Base-by-base conservation (phyloP, 306 rosid genomes). In the Biancaea sappan region DNA sequence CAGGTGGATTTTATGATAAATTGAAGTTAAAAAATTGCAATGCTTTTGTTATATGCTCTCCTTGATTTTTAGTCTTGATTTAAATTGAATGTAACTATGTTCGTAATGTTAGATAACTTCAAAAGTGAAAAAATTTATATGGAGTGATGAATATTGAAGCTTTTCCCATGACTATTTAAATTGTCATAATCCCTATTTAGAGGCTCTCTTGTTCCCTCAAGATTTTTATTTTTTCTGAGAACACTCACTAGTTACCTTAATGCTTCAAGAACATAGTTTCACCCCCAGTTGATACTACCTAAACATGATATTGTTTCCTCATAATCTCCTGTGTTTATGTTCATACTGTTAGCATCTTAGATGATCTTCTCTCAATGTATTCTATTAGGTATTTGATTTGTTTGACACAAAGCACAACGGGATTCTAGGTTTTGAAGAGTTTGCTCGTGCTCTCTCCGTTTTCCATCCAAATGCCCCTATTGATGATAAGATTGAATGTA, bases 331-430 rank as follows among this genome's bases (percentile, higher is more conserved):
- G 6, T 32, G 25, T n/a, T 3, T 9, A 14, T 62, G 68, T 62
- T 57, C 85, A 76, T 69, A 82, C 82, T 79, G 25, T 50, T 58
- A 12, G 44, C 74, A 51, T 54, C 85, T 81, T 65, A 70, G 72
- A 57, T 71, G 61, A 51, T 53, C 64, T 64, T 71, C 15, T 62
- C 22, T 43, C 66, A 44, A 43, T 69, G 58, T 61, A 62, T 71
- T 70, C 32, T 24, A 48, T 62, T 41, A 79, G 98, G 99, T 95
- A 47, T 95, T 95, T 77, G 99, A 95, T 80, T 82, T 95, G 80
- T 95, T 95, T 75, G 99, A 95, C 79, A 90, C 96, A 76, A 95
- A 95, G 86, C 99, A 95, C 84, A 92, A 95, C 81, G 99, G 99
- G 52, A 92, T 95, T 67, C 86, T 95, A 14, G 99, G 96, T 60